Evolutionary conservation across 2,329 filamentous ascomycete genomes (phyloP), one percentile per base, ranked within the genome.

Genomic region (Knufia fluminis): DNA sequence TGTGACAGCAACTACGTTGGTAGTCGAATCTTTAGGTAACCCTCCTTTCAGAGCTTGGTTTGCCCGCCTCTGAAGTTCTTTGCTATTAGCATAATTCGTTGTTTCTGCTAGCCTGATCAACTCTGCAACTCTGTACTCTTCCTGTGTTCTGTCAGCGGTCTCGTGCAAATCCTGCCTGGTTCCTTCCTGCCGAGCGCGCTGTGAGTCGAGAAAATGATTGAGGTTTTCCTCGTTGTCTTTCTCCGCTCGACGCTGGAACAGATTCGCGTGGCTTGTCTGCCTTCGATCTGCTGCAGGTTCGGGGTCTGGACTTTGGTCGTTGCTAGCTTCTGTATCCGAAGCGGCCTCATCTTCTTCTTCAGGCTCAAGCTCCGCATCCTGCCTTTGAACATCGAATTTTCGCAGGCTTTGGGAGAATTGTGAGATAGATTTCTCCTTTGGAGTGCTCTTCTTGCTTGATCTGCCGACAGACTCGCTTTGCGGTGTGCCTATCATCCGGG

Each of bases 401-500:
- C 49, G 42, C 17, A 56, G 35, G 17, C 59, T 42, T 42, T 58
- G 53, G 51, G 52, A 54, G 48, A 58, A 56, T 39, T 52, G 20
- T 41, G 52, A 50, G 55, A 57, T 24, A 45, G 51, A 32, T 49
- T 48, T 28, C 8, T 22, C 22, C 24, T 17, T 31, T 10, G n/a
- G n/a, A 12, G n/a, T 38, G 23, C 47, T 20, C n/a, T 40, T n/a
- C 4, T 35, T 36, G 20, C 32, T 43, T 35, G 44, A 20, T 46
- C 47, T 24, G 32, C 26, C n/a, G n/a, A 16, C 14, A n/a, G 48
- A 28, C 43, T 40, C 28, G 20, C 3, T 2, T 24, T 41, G 26
- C 35, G 51, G 56, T 44, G 72, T 76, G 1, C 83, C 83, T 56
- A 88, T 74, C 26, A 80, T 74, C 17, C 80, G 82, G 0, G 78